A percentile compares a stretch with the other conserved stretches of the same genome.
Conservation (phyloP, 2,329 filamentous ascomycete species). For the Metarhizium humberi region DNA sequence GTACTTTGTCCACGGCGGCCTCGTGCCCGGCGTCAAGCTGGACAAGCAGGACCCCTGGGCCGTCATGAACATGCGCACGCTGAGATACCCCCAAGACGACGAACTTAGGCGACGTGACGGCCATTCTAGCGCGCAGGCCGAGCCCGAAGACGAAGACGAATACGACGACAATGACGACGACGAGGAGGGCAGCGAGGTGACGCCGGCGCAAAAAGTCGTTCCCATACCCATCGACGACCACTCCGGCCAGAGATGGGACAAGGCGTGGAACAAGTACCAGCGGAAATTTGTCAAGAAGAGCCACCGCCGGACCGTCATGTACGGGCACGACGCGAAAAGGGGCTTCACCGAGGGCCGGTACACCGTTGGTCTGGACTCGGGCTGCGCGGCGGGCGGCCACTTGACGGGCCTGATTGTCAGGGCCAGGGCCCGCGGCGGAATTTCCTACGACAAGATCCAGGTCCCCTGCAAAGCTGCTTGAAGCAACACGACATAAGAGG, state of each 20-base stretch:
- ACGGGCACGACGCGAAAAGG: constrained; percentile 73
- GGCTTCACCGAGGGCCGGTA: constrained; percentile 56
- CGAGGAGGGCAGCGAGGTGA: constrained; percentile 4
- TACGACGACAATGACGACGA: constrained; percentile 8
- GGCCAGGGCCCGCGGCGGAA: constrained; percentile 22
- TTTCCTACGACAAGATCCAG: constrained; percentile 29
- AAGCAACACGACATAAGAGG: neutral
- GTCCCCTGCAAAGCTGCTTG: constrained; percentile 25
- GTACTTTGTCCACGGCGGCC: constrained; percentile 73
- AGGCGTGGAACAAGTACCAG: constrained; percentile 48
- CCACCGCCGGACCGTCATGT: constrained; percentile 60
- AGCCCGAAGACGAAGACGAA: neutral
- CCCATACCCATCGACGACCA: constrained; percentile 31
- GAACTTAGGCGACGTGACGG: constrained; percentile 27
- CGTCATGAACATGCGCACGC: constrained; percentile 86
- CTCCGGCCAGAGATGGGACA: constrained; percentile 57
- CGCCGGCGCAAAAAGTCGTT: constrained; percentile 13
- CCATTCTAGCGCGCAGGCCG: neutral
- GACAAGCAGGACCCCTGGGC: constrained; percentile 65
- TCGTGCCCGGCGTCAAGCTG: constrained; percentile 66
- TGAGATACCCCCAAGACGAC: constrained; percentile 44
- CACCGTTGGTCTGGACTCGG: constrained; percentile 77
- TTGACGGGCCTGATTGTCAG: constrained; percentile 73
- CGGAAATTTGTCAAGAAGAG: constrained; percentile 16
- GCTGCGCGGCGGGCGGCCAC: constrained; percentile 66